These are phyloP conservation scores for Solanum chilense DNA, from an alignment of 257 asterid genomes.

Conservation along the genomic window DNA sequence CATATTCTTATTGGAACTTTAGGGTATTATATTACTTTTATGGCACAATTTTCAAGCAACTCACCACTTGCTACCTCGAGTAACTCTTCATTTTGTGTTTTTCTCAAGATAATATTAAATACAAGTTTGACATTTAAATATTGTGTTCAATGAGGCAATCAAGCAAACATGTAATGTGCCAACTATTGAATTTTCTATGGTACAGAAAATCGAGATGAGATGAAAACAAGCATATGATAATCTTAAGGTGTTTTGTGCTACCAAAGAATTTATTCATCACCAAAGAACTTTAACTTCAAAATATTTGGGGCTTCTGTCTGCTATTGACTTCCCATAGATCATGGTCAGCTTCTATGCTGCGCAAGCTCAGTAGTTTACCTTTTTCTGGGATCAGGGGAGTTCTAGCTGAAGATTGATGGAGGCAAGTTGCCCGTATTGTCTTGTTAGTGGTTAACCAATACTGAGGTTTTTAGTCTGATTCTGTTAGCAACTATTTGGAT, in stretches of 20 bases:
- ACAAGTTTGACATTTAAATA: not conserved
- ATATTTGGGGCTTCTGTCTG: not conserved
- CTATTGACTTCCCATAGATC: not conserved
- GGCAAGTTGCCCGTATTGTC: not conserved
- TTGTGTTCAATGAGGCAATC: not conserved
- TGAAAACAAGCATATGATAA: not conserved
- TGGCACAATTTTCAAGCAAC: not conserved
- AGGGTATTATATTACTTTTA: not conserved
- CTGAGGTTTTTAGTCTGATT: not conserved
- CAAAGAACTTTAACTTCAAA: not conserved
- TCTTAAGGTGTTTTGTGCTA: not conserved
- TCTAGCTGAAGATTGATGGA: not conserved
- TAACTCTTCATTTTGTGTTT: not conserved
- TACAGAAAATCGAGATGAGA: not conserved
- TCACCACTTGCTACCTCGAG: not conserved
- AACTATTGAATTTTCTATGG: not conserved
- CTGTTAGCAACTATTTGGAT: not conserved
- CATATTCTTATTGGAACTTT: not conserved
- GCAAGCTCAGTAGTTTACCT: not conserved
- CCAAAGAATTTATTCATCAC: not conserved
- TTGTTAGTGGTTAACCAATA: not conserved
- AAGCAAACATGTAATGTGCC: not conserved
- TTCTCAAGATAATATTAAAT: not conserved
- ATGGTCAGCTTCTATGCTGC: not conserved
- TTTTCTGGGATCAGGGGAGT: not conserved